Evolutionary conservation across 352 stramenopile species (phyloP), one percentile per base, ranked within the genome.

Genomic region (Globisporangium uncinulatum): DNA sequence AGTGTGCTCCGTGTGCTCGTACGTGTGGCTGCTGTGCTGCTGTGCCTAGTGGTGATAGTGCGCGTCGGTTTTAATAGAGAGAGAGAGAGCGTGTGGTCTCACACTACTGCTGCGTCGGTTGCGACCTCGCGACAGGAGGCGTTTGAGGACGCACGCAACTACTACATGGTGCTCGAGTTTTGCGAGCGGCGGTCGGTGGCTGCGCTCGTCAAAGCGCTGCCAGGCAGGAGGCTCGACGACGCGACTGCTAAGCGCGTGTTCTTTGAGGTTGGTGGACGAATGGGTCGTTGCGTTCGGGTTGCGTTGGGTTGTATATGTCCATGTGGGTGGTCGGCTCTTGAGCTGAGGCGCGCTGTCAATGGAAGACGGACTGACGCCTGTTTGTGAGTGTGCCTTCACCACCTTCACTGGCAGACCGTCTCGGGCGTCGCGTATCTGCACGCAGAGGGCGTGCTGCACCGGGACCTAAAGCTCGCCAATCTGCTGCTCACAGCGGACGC

Each of bases 391-490:
- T 37, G 32, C 9, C n/a, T 59, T 32, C 29, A 13, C 4, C n/a
- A 19, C 31, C 15, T 14, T 45, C 32, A 41, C 36, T 3, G 44
- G 43, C 55, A 73, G 73, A 71, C 74, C n/a, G 66, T 79, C 3
- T 36, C 60, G 6, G 74, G 75, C 6, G 67, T 93, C 19, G 64
- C 56, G 32, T 89, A 89, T 56, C 66, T 92, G 19, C 82, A 92
- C 54, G 70, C 39, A 3, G 66, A 63, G 3, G 69, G 73, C 34
- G 74, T 93, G 39, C 87, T 93, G 57, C 83, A 93, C 52, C 69
- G 80, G 44, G 80, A 93, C 55, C 62, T 93, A 10, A 91, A 91
- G 66, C 77, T 93, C 11, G 74, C 80, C 7, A 93, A 93, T 17
- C 46, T 93, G 50, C 55, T 93, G 19, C 61, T 93, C 17, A 84